Evolutionary conservation across 2,329 filamentous ascomycete genomes (phyloP), one percentile per base, ranked within the genome.

Genomic region (Pseudocercospora vitis): DNA sequence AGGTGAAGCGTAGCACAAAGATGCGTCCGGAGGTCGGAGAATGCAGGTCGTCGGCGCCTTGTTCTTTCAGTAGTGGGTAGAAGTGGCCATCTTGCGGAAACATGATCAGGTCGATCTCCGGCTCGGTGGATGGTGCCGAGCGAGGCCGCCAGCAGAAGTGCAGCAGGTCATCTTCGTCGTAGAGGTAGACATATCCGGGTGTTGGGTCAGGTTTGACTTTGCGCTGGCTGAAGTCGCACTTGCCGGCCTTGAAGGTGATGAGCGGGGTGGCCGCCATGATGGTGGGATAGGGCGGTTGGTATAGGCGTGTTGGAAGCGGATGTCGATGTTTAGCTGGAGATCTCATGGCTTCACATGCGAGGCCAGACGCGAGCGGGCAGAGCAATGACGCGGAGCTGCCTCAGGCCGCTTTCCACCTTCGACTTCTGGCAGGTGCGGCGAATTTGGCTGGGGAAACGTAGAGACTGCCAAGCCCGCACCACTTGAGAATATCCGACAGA

Each of bases 131-230:
- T 18, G 85, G 78, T 54, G 83, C 82, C 62, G 79, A 81, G 62
- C 94, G 87, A 66, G 89, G 85, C 62, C 91, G 87, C 95, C 95
- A 99, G 82, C 91, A 96, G 76, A 99, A 96, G 77, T 96, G 91
- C 57, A 95, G 81, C 56, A 99, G 82, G 48, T 96, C 92, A 85
- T 96, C 92, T 79, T 95, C 91, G 48, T 81, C 81, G 74, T 94
- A 96, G 50, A 97, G 85, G 72, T 95, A 97, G 69, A 97, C 83
- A 73, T 95, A 96, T 64, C 92, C 92, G 4, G 84, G 85, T 7
- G 84, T 86, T 23, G 83, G 76, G 63, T 83, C 80, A 31, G 90
- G 84, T 69, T 84, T 88, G 68, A 95, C 85, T 73, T 86, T 89
- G 71, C 79, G 76, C 50, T 78, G 80, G 58, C 50, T 45, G 53